phyloP scores from a whole-genome alignment of 2,329 filamentous ascomycete genomes.

The Colletotrichum endophyticum region DNA sequence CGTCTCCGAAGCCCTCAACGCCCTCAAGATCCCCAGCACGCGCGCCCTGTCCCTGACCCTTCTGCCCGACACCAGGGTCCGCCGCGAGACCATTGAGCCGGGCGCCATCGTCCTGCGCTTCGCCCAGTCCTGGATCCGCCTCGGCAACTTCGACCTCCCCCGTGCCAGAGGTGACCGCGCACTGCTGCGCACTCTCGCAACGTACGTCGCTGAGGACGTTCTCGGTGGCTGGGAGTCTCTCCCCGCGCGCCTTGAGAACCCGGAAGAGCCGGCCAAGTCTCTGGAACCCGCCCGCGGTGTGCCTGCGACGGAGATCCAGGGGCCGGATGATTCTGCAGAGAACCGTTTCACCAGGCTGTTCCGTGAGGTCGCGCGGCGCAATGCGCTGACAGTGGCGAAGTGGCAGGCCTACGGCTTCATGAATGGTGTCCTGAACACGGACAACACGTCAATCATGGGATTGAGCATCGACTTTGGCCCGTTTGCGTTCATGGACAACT shows the following conservation, averaged over 20 bases:
- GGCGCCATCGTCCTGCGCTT: constrained; percentile 93
- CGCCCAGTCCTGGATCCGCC: constrained; percentile 87
- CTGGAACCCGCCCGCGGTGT: constrained; percentile 57
- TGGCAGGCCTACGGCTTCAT: constrained; percentile 99
- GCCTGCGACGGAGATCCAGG: constrained; percentile 65
- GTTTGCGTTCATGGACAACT: constrained; percentile 97
- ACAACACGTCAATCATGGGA: constrained; percentile 92
- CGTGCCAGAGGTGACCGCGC: constrained; percentile 80
- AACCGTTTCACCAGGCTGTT: constrained; percentile 90
- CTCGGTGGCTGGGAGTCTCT: constrained; percentile 88
- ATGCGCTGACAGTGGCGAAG: constrained; percentile 84
- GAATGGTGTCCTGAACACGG: constrained; percentile 97
- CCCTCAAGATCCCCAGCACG: constrained; percentile 84
- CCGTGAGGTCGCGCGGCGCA: constrained; percentile 83
- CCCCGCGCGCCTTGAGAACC: constrained; percentile 63
- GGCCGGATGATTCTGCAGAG: constrained; percentile 70
- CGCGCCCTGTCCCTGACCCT: constrained; percentile 84
- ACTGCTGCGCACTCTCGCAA: constrained; percentile 75
- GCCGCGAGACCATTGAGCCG: constrained; percentile 82
- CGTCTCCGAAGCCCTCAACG: constrained; percentile 87
- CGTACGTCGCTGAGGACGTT: constrained; percentile 87
- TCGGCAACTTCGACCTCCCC: constrained; percentile 96
- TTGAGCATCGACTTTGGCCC: constrained; percentile 94
- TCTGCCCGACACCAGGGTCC: constrained; percentile 73
- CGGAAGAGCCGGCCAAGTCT: constrained; percentile 51